A percentile compares a stretch with the other conserved stretches of the same genome.
Evolutionary conservation across 2,329 filamentous ascomycete genomes (phyloP).

Genomic region (Fusarium longipes): DNA sequence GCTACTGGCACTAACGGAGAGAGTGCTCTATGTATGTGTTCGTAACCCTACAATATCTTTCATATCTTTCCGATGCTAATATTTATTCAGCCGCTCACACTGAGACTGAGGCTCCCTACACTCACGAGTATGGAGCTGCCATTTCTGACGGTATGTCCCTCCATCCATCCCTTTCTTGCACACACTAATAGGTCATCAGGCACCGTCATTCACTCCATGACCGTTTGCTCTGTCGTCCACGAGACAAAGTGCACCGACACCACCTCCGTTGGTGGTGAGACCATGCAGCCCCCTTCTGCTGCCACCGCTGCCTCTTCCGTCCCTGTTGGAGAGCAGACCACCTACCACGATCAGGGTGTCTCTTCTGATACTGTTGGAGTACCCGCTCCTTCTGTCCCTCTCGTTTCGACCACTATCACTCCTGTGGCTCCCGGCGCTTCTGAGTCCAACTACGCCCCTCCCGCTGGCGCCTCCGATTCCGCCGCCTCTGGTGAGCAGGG

Average conservation of each 20-base stretch:
- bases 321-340: slow-evolving; percentile 31
- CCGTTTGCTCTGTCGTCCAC: slow-evolving; percentile 52
- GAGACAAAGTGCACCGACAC: slow-evolving; percentile 50
- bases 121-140: slow-evolving; percentile 49
- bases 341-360: slow-evolving; percentile 28
- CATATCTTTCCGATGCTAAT: not conserved
- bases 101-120: slow-evolving; percentile 46
- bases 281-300: slow-evolving; percentile 11
- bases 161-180: not conserved
- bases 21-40: slow-evolving; percentile 39
- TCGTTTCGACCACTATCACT: slow-evolving; percentile 10
- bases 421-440: slow-evolving; percentile 1
- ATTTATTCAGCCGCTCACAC: slow-evolving; percentile 44
- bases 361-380: slow-evolving; percentile 12
- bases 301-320: slow-evolving; percentile 12
- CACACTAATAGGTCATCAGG: slow-evolving; percentile 39
- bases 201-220: slow-evolving; percentile 50
- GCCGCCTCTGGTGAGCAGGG: not conserved
- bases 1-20: slow-evolving; percentile 26
- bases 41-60: not conserved
- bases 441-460: slow-evolving; percentile 28
- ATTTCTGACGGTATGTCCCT: slow-evolving; percentile 48
- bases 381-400: slow-evolving; percentile 17
- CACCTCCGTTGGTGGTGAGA: slow-evolving; percentile 43
- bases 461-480: slow-evolving; percentile 9